Percentiles rank a stretch among this genome's conserved stretches.
Evolutionary conservation across 108 stramenopile genomes (phyloP).

Genomic region (Epipyxis sp.): DNA sequence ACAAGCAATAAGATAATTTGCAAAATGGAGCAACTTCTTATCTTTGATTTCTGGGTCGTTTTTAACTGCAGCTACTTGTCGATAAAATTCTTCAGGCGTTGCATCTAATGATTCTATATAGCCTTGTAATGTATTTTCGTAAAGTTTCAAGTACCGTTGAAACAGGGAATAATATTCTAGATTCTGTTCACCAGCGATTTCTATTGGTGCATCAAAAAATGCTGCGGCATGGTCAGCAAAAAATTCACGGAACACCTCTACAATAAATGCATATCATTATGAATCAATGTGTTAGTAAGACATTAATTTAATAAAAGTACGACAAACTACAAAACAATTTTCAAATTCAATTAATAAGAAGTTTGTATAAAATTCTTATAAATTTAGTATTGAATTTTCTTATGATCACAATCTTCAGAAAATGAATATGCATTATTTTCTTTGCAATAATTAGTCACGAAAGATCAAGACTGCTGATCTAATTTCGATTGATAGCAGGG

Average conservation of each 20-base stretch:
- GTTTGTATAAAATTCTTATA: no score
- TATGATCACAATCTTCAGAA: no score
- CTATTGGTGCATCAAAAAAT: constrained; percentile 14
- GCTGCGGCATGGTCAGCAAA: neutral
- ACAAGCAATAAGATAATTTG: constrained; percentile 37
- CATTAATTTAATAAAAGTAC: no score
- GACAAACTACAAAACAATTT: no score
- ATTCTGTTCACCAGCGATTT: constrained; percentile 26
- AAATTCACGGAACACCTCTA: constrained; percentile 30
- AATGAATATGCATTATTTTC: no score
- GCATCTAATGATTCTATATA: constrained; percentile 16
- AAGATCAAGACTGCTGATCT: neutral
- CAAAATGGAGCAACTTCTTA: constrained; percentile 36
- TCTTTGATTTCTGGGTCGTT: constrained; percentile 35
- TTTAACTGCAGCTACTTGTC: constrained; percentile 11
- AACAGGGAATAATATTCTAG: constrained; percentile 18
- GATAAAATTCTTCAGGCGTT: constrained; percentile 6
- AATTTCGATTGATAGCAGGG: neutral
- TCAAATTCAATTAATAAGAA: no score
- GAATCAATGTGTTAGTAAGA: no score
- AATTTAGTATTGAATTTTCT: no score
- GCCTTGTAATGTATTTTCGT: neutral
- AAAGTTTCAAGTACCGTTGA: constrained; percentile 18
- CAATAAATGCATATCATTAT: no score
- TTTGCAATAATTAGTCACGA: no score